These are phyloP conservation scores for Fusarium sublunatum DNA, from an alignment of 2,329 filamentous ascomycete genomes.

Conservation along the genomic window DNA sequence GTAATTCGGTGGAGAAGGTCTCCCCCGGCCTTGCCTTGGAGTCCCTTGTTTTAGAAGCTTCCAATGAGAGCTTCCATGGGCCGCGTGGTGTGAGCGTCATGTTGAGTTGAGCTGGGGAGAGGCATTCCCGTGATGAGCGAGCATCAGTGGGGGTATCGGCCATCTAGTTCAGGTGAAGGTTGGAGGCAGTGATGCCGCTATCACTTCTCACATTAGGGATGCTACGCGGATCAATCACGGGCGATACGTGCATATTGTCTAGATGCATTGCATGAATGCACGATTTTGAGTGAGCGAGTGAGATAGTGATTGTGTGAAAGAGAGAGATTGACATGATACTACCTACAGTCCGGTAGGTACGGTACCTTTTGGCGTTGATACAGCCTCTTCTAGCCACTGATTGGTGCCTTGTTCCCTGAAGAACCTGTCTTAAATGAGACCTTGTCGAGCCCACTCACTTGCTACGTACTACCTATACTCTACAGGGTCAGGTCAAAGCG, in stretches of 20 bases:
- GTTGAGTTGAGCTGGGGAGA: constrained; percentile 8
- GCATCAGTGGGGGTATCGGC: constrained; percentile 17
- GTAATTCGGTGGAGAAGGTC: no score
- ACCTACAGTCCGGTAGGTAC: not conserved
- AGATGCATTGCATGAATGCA: constrained; percentile 12
- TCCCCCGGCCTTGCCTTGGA: no score
- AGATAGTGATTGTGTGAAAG: no score
- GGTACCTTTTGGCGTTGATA: not conserved
- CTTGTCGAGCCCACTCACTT: constrained; percentile 3
- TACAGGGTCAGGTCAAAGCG: constrained; percentile 14
- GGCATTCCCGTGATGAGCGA: constrained; percentile 24
- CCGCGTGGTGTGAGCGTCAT: constrained; percentile 3
- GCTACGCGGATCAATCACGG: not conserved
- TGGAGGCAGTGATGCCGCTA: not conserved
- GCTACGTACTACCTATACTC: no score
- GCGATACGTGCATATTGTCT: not conserved
- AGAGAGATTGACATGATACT: not conserved
- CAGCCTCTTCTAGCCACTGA: not conserved
- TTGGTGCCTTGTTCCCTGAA: not conserved
- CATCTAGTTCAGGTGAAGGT: constrained; percentile 12
- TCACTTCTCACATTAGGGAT: constrained; percentile 31
- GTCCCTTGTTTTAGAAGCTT: not conserved
- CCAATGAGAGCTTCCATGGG: constrained; percentile 8
- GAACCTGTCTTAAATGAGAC: not conserved
- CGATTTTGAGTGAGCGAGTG: not conserved